Evolutionary conservation across 1,284 basidiomycete species (phyloP).

Genomic region (Inonotus hispidus): DNA sequence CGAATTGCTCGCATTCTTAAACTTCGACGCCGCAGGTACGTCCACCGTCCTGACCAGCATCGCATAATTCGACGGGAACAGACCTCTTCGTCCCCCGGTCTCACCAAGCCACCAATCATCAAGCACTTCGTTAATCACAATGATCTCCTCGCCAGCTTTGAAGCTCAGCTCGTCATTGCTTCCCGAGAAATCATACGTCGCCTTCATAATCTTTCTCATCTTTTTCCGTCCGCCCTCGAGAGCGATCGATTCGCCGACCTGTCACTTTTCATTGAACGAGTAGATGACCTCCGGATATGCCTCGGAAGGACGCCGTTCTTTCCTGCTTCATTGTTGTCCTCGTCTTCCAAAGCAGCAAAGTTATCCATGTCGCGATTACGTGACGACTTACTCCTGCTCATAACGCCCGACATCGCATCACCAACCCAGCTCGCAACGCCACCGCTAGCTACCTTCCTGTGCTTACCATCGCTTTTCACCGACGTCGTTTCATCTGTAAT

Average conservation of each 20-base stretch:
- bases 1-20: conserved; percentile 19
- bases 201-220: conserved; percentile 54
- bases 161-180: conserved; percentile 74
- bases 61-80: conserved; percentile 75
- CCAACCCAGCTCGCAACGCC: conserved; percentile 63
- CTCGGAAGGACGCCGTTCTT: conserved; percentile 24
- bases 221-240: conserved; percentile 29
- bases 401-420: conserved; percentile 52
- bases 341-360: conserved; percentile 49
- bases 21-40: conserved; percentile 23
- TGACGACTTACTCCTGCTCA: conserved; percentile 45
- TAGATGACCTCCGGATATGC: conserved; percentile 25
- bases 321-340: conserved; percentile 28
- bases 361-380: conserved; percentile 44
- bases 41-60: conserved; percentile 38
- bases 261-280: conserved; percentile 28
- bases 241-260: conserved; percentile 28
- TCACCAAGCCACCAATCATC: conserved; percentile 87
- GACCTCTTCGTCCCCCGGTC: conserved; percentile 56
- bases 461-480: conserved; percentile 28
- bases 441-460: conserved; percentile 31
- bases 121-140: conserved; percentile 68
- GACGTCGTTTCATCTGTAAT: conserved; percentile 33
- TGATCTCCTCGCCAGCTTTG: conserved; percentile 64
- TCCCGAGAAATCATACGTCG: conserved; percentile 67